These are phyloP conservation scores for Sporothrix pallida DNA, from an alignment of 2,329 filamentous ascomycete genomes.

Conservation along the genomic window DNA sequence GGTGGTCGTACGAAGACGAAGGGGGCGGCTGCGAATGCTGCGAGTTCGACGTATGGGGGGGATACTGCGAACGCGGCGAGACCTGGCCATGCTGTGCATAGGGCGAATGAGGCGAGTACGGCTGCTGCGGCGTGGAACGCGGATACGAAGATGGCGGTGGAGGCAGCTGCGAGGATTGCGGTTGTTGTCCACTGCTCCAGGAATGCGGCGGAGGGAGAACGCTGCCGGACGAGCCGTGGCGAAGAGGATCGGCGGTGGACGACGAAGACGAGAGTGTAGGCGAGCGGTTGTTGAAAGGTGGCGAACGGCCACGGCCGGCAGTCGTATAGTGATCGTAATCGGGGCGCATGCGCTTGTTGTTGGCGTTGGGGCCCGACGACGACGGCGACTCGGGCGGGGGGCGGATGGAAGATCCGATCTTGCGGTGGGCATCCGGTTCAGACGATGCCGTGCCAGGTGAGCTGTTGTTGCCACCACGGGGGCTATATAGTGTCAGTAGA, in stretches of 20 bases:
- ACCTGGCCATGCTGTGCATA: slow-evolving; percentile 30
- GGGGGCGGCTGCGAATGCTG: slow-evolving; percentile 17
- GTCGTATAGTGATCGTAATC: slow-evolving; percentile 55
- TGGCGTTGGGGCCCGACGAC: background rate
- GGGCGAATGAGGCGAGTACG: slow-evolving; percentile 17
- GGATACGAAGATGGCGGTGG: slow-evolving; percentile 14
- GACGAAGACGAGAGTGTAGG: slow-evolving; percentile 36
- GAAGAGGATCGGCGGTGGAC: slow-evolving; percentile 1
- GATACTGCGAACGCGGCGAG: slow-evolving; percentile 31
- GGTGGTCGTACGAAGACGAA: background rate
- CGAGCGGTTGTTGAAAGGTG: slow-evolving; percentile 39
- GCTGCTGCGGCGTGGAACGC: background rate
- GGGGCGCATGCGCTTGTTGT: slow-evolving; percentile 56
- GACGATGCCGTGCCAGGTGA: slow-evolving; percentile 60
- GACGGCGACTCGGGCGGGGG: slow-evolving; percentile 36
- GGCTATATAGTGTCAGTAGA: slow-evolving; percentile 47
- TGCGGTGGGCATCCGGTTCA: slow-evolving; percentile 55
- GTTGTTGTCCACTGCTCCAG: slow-evolving; percentile 23
- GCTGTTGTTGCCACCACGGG: slow-evolving; percentile 63
- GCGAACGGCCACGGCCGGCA: slow-evolving; percentile 41
- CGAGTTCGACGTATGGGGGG: slow-evolving; percentile 33
- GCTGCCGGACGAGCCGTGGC: slow-evolving; percentile 21
- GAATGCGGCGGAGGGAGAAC: slow-evolving; percentile 37
- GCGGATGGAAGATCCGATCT: slow-evolving; percentile 43
- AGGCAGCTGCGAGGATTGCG: background rate